Base-by-base conservation (phyloP, 768 basidiomycete genomes). In the Phaeolepiota aurea region DNA sequence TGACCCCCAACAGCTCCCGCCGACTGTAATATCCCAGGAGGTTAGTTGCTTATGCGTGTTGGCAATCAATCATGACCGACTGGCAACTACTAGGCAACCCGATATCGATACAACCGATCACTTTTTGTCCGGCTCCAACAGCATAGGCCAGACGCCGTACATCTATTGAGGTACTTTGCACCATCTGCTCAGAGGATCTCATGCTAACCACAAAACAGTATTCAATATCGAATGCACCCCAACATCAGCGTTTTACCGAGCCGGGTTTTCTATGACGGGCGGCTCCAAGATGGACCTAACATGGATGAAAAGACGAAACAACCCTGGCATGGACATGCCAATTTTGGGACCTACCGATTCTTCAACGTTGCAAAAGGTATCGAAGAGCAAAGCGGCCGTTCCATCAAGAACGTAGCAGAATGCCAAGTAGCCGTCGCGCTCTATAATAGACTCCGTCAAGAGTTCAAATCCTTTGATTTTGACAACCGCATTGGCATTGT, bases 181-280 rank as follows among this genome's bases (percentile, higher is more conserved):
- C 21, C 22, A 15, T 12, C 20, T 44, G 12, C 40, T 36, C 31
- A 9, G 3, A 11, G 5, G 37, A 16, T 20, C 45, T 39, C 20
- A 37, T 16, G 32, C 16, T 44, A 31, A 23, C 40, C 20, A 32
- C 28, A n/a, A n/a, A 40, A 38, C 44, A 97, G 94, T 50, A 98
- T 99, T 31, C 96, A 99, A 64, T 99, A 99, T 56, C 93, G 96
- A 48, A 99, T 99, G 96, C 93, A 99, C 55, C 94, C 94, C 1
- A 82, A 88, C 38, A 97, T 98, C 54, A 94, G 91, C 46, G 68
- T 68, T 38, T 73, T 99, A 13, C 96, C 96, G 0, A 96, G 92
- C 44, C 71, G 69, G 34, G 61, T 91, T 1, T 99, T 99, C 63
- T 99, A 99, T 55, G 64, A 80, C 40, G 78, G 80, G 4, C 70